Conservation (phyloP, 352 stramenopile species). For the Globisporangium carolinianum region DNA sequence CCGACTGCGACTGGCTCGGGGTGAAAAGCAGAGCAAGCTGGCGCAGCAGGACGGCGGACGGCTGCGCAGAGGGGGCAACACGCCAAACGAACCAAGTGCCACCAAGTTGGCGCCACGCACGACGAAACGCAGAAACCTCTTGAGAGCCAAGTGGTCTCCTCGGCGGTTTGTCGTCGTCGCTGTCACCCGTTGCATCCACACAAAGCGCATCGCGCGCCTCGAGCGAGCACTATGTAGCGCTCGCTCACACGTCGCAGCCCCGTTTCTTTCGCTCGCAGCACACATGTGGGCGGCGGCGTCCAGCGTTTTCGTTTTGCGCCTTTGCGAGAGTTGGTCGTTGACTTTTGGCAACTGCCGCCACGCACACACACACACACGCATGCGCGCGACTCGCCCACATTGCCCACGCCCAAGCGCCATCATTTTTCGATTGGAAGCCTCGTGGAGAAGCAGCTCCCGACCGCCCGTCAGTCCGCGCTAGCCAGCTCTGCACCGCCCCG, state of each 20-base stretch:
- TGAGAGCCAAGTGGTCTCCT: slow-evolving; percentile 5
- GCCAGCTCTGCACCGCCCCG: not conserved
- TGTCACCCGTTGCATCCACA: not conserved
- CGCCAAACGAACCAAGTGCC: slow-evolving; percentile 10
- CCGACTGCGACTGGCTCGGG: not conserved
- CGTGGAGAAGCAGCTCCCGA: not conserved
- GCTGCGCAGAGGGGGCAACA: slow-evolving; percentile 10
- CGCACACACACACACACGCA: not conserved
- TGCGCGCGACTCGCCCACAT: not conserved
- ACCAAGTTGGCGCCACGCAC: not conserved
- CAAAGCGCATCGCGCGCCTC: too few species aligned
- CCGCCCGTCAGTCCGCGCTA: not conserved
- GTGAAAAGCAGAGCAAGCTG: not conserved
- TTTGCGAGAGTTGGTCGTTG: slow-evolving; percentile 5
- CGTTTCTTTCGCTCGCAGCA: slow-evolving; percentile 3
- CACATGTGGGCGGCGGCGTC: not conserved
- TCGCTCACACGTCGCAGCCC: slow-evolving; percentile 1
- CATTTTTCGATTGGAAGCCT: slow-evolving; percentile 19
- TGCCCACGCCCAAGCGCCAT: slow-evolving; percentile 6
- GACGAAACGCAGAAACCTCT: slow-evolving; percentile 14
- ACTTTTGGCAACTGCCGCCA: not conserved
- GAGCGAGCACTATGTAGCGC: not conserved
- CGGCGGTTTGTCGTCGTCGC: not conserved
- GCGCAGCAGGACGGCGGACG: not conserved
- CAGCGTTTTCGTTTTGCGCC: not conserved